Base-by-base conservation (phyloP, 495 filamentous ascomycete species). In the Geoglossum glabrum region DNA sequence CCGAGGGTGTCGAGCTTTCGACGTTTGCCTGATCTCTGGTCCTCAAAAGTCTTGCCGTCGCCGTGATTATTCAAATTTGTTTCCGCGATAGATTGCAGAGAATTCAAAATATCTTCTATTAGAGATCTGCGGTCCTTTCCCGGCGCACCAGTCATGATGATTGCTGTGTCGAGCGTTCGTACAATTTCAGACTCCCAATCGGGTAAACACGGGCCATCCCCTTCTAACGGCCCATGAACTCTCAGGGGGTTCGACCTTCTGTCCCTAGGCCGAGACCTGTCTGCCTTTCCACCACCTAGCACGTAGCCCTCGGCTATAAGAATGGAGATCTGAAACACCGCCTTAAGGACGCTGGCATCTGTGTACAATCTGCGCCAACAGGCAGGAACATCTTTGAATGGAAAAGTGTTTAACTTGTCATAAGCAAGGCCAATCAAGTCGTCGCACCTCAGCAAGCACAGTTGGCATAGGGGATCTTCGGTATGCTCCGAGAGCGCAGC, bases 291-390 rank as follows among this genome's bases (percentile, higher is more conserved):
- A 10, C 5, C 50, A 7, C 30, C 45, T 55, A 13, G 49, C 43
- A 21, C 23, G 26, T 13, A 51, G 30, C 36, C 57, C 31, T 27
- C 31, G 23, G 21, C 27, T 31, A 40, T 52, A 13, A 28, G 30
- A 26, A 13, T 28, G 49, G 28, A 52, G 49, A 56, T 56, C 31
- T 56, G 31, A 23, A 45, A 56, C 62, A 79, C 64, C 57, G 74
- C 74, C 59, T 84, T 81, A 60, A 85, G 65, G 19, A 93, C 76
- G 49, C 78, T 80, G 26, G 85, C 86, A 63, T 92, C 85, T 0
- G 83, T 86, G 66, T 85, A 93, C 13, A 93, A 71, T 54, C 80
- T 74, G 17, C 80, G 75, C 88, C 88, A 95, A 65, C 80, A 83
- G 1, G 61, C 54, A 0, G 87, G 80, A 4, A 94, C 84, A 59